Conservation (phyloP, 768 basidiomycete species). For the Sarcomyxa edulis region DNA sequence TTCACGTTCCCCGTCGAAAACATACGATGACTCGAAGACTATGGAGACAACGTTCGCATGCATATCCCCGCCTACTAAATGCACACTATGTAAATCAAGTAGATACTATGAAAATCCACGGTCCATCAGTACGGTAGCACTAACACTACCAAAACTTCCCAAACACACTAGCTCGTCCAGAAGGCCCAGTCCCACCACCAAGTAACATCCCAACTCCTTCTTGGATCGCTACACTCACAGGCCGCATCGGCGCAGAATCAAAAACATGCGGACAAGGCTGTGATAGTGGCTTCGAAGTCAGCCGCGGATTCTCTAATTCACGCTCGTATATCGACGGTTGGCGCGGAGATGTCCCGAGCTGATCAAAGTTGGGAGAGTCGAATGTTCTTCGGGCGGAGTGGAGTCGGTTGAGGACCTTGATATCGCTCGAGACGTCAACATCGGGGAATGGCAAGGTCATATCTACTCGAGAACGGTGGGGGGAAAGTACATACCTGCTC, state of each 20-base stretch:
- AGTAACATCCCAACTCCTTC: slow-evolving; percentile 65
- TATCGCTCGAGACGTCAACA: too few relatives aligned
- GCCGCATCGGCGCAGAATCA: slow-evolving; percentile 69
- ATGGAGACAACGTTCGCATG: too few relatives aligned
- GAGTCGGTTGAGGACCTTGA: slow-evolving; percentile 54
- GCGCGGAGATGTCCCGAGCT: slow-evolving; percentile 44
- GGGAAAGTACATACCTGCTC: slow-evolving; percentile 45
- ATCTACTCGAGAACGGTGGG: not conserved
- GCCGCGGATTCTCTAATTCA: slow-evolving; percentile 54
- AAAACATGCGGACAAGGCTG: slow-evolving; percentile 80
- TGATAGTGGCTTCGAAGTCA: slow-evolving; percentile 42
- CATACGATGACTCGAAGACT: too few relatives aligned
- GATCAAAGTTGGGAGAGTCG: slow-evolving; percentile 40
- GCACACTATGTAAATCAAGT: too few relatives aligned
- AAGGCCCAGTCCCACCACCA: slow-evolving; percentile 18
- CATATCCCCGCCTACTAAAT: too few relatives aligned
- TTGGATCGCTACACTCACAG: slow-evolving; percentile 70
- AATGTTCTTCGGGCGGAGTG: slow-evolving; percentile 50
- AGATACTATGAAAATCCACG: too few relatives aligned
- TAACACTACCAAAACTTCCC: slow-evolving; percentile 5
- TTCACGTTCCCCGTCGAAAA: too few relatives aligned
- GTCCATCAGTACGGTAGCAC: too few relatives aligned
- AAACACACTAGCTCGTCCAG: slow-evolving; percentile 6
- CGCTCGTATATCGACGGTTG: slow-evolving; percentile 74
- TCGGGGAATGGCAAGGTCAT: too few relatives aligned